Evolutionary conservation across 345 rosid genomes (phyloP), one percentile per base, ranked within the genome.

Genomic region (Hevea brasiliensis): DNA sequence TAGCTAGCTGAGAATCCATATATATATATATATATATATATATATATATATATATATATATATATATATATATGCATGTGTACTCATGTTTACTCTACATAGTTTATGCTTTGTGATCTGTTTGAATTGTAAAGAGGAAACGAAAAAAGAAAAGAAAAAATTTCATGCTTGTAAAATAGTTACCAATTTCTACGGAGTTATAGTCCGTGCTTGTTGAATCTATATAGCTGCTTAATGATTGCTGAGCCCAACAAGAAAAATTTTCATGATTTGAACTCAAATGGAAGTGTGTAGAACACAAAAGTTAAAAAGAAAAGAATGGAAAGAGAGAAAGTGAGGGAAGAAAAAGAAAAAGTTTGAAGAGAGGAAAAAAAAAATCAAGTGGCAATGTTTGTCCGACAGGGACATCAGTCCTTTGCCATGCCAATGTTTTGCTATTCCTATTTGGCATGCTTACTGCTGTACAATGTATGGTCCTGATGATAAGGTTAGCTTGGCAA

Each of bases 281-380:
- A 74, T 77, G 59, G 77, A 80, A 81, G 79, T 79, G 86, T 81
- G 81, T 58, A 71, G 80, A 45, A 58, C 79, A 68, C 72, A 77
- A 74, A 83, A 76, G 74, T 13, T 26, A 44, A 57, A 72, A 67
- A 72, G 37, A 18, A 37, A 66, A n/a, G n/a, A 54, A 50, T 32
- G 37, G 37, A 35, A 27, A 53, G 41, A 76, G 44, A 44, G 11
- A 54, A 17, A 67, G 20, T 51, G 58, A 44, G 78, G 20, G 48
- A 6, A 57, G 35, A 35, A 51, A 37, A 64, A 14, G 45, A 61
- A 71, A 75, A 62, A 71, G 54, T 29, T 71, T 75, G 23, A 62
- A 21, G 29, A 9, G n/a, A 41, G 15, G 27, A 71, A 72, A 76
- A 76, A 64, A 35, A 54, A 73, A 35, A n/a, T n/a, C n/a, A n/a